A percentile compares a stretch with the other conserved stretches of the same genome.
Evolutionary conservation across 2,329 filamentous ascomycete species (phyloP).

Genomic region (Ascosphaera aggregata): DNA sequence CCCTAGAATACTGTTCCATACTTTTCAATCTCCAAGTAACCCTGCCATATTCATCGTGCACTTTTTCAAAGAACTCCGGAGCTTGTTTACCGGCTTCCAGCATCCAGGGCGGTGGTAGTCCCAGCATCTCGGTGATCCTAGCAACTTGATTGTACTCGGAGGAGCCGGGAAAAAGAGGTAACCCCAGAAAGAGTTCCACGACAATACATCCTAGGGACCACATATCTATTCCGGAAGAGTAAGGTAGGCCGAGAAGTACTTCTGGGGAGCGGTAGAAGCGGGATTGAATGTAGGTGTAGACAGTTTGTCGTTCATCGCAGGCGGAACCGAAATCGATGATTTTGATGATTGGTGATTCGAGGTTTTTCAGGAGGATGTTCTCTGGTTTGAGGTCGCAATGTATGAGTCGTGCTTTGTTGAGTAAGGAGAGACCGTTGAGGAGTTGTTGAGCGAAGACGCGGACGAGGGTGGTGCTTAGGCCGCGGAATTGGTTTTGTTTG

Average conservation of each 20-base stretch:
- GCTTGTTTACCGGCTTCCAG: conserved; percentile 97
- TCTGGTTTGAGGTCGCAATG: conserved; percentile 95
- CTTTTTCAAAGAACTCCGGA: conserved; percentile 91
- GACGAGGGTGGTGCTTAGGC: conserved; percentile 73
- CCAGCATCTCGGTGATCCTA: conserved; percentile 93
- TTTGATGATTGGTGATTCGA: conserved; percentile 64
- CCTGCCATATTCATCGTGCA: conserved; percentile 73
- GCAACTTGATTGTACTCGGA: conserved; percentile 98
- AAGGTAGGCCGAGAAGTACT: conserved; percentile 89
- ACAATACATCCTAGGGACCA: conserved; percentile 97
- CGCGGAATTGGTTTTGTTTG: conserved; percentile 86
- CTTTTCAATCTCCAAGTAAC: conserved; percentile 82
- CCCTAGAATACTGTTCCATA: conserved; percentile 92
- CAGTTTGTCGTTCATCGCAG: conserved; percentile 70
- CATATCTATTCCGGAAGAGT: conserved; percentile 85
- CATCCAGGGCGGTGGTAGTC: conserved; percentile 95
- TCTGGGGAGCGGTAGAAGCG: conserved; percentile 95
- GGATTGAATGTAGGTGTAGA: conserved; percentile 88
- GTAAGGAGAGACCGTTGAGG: conserved; percentile 65
- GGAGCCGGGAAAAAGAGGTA: conserved; percentile 93
- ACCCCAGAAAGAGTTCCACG: conserved; percentile 92
- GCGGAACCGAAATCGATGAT: conserved; percentile 96
- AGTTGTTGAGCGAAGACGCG: conserved; percentile 83
- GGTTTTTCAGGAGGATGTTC: conserved; percentile 86
- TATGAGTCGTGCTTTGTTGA: conserved; percentile 80